Base-by-base conservation (phyloP, 2,329 filamentous ascomycete species). In the Penicillium corylophilum region DNA sequence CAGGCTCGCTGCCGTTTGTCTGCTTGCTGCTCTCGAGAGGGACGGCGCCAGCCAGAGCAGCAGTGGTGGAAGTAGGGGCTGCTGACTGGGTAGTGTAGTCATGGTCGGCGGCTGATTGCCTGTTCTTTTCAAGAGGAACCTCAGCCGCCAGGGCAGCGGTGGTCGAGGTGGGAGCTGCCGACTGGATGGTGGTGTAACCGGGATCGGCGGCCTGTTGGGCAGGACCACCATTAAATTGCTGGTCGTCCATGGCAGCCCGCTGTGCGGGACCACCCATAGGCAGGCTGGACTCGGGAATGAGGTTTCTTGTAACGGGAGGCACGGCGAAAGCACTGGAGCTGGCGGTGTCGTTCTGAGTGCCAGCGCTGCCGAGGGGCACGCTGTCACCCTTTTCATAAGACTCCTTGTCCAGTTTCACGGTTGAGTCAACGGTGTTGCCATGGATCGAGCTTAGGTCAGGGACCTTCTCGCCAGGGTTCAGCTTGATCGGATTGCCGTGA, bases 201-300 rank as follows among this genome's bases (percentile, higher is more conserved):
- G 77, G 81, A 60, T 85, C 79, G 46, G 74, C 73, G 16, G 59
- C 57, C 53, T 63, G 60, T 39, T 60, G 58, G 13, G 58, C 58
- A 16, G 56, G 60, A 22, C 54, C 60, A 43, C 59, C 59, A 6
- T 29, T 29, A 13, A 51, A 44, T 12, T 22, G 46, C 10, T 51
- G 36, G 10, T 55, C 56, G 29, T 16, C 46, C 4, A 44, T 13
- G 9, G 58, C 56, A 44, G 74, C 64, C 48, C 69, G 70, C 44
- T 64, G 61, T 18, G 67, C 62, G 3, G 64, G 67, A 35, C 66
- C 66, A 38, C 79, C 81, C 70, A 91, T 86, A 12, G 89, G 88
- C 57, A 94, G 79, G 71, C 87, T 89, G 7, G 89, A 93, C 74
- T 95, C 90, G 16, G 90, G 90, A 58, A 94, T 91, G 69, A 89